Percentiles rank a stretch among this genome's conserved stretches.
These are phyloP conservation scores for Ceratobasidium sp. DNA, from an alignment of 1,284 basidiomycete species.

Conservation along the genomic window DNA sequence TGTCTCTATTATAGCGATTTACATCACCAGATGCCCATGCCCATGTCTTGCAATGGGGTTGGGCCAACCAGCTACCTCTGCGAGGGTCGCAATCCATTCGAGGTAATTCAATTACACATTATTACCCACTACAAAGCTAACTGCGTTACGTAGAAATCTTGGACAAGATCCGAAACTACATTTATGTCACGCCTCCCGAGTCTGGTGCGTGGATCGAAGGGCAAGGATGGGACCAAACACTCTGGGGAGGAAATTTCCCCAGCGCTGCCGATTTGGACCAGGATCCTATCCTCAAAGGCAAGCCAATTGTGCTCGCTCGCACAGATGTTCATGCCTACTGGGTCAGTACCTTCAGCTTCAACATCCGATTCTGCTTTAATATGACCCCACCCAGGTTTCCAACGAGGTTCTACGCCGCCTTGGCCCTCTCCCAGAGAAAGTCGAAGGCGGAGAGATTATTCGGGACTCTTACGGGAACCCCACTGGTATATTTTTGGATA, in stretches of 20 bases:
- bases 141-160: neutral
- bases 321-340: constrained; percentile 86
- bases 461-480: constrained; percentile 68
- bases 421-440: constrained; percentile 58
- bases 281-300: constrained; percentile 67
- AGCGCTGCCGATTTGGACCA: constrained; percentile 72
- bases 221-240: constrained; percentile 92
- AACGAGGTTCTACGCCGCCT: constrained; percentile 61
- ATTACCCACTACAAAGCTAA: neutral
- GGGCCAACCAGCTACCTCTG: constrained; percentile 69
- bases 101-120: constrained; percentile 52
- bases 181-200: constrained; percentile 7
- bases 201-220: constrained; percentile 74
- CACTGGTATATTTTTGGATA: constrained; percentile 76
- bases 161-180: neutral
- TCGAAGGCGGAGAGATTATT: constrained; percentile 79
- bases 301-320: constrained; percentile 72
- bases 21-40: constrained; percentile 73
- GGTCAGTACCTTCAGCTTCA: too few relatives aligned
- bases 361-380: neutral
- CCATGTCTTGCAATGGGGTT: constrained; percentile 74
- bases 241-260: constrained; percentile 69
- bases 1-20: neutral
- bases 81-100: constrained; percentile 63
- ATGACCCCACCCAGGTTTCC: constrained; percentile 9